Conservation (phyloP, 2,329 filamentous ascomycete species). For the Hymenoscyphus occultus region DNA sequence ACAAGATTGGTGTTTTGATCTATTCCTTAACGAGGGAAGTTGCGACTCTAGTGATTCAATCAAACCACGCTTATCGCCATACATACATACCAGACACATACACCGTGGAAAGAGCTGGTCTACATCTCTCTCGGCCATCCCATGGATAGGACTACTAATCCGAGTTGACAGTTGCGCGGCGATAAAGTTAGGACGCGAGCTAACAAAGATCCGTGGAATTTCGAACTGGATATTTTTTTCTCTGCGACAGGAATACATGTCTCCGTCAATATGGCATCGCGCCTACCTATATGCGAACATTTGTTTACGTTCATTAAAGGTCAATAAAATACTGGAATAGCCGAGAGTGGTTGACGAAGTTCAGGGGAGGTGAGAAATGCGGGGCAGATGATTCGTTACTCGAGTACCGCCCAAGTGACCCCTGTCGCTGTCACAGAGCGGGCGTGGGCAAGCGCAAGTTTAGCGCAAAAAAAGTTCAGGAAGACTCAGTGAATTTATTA, state of each 20-base stretch:
- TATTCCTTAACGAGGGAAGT: neutral
- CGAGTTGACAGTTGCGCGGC: constrained; percentile 7
- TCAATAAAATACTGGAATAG: neutral
- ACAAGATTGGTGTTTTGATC: neutral
- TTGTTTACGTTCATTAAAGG: no score
- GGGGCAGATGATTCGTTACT: constrained; percentile 4
- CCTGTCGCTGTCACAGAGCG: neutral
- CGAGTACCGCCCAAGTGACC: neutral
- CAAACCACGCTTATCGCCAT: neutral
- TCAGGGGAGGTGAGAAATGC: constrained; percentile 8
- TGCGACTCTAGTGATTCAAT: neutral
- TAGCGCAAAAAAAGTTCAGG: constrained; percentile 2
- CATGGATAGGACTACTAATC: constrained; percentile 4
- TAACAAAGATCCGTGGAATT: constrained; percentile 10
- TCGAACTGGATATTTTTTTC: neutral
- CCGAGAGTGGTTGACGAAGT: neutral
- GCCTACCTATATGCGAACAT: no score
- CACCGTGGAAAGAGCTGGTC: constrained; percentile 8
- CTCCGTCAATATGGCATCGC: neutral
- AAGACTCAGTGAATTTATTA: neutral
- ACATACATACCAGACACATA: neutral
- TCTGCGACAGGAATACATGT: no score
- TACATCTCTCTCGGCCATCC: constrained; percentile 9
- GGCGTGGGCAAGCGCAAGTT: neutral
- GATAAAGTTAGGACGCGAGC: constrained; percentile 7